Evolutionary conservation across 805 yeast species (phyloP), one percentile per base, ranked within the genome.

Genomic region (Wickerhamomyces chaumierensis): DNA sequence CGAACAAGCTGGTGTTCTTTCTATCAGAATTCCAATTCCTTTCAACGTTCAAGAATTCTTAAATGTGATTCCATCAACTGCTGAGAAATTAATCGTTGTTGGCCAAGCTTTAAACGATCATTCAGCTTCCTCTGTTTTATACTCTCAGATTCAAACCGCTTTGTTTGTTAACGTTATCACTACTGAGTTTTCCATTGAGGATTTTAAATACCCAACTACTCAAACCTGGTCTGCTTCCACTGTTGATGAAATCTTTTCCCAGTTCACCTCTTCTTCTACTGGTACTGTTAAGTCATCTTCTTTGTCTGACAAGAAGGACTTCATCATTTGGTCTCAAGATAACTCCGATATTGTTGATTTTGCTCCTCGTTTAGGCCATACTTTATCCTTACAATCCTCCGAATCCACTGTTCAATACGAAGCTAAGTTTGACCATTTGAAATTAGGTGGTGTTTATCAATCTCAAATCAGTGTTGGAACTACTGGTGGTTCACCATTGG

Each of bases 11-110:
- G 94, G 87, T 46, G 73, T 80, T 36, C 58, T 88, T 40, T 70
- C 79, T 39, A 72, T 78, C 36, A 74, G 95, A 60, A 74, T 84
- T 34, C 90, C 94, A 39, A 62, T 79, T 38, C 96, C 96, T 12
- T 86, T 87, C 60, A 75, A 79, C 48, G 66, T 72, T 27, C 66
- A 64, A 25, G 71, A 71, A 47, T 86, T 87, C 55, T 62, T 73
- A 37, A 53, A 63, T 3, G 53, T 69, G 11, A 63, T 88, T 37
- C 90, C 95, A 21, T 44, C 57, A 4, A 56, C 81, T 4, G 62
- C 79, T 17, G 68, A 70, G 46, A 68, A 69, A 42, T 60, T 88
- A 39, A 77, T 82, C 35, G 83, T 86, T 23, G 62, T 88, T 45
- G 78, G 79, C 35, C 87, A 81, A 58, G 55, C 72, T 25, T 56